These are phyloP conservation scores for Blastomyces parvus DNA, from an alignment of 2,329 filamentous ascomycete genomes.

Conservation along the genomic window DNA sequence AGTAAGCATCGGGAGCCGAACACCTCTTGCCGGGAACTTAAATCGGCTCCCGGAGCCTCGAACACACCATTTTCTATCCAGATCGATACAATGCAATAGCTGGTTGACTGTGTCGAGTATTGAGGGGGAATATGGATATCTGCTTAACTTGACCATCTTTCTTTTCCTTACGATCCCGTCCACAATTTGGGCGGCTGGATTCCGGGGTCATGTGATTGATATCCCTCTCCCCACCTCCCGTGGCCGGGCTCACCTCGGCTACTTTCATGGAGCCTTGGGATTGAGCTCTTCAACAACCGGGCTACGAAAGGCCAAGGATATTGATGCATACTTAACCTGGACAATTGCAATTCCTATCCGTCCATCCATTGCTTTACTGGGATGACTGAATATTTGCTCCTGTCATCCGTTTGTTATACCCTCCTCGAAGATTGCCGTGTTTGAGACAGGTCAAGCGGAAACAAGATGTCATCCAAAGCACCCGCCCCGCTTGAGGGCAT, in stretches of 20 bases:
- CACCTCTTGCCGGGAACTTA: too few species aligned
- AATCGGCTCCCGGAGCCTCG: background rate
- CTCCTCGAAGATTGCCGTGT: background rate
- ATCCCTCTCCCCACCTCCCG: background rate
- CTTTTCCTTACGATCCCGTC: background rate
- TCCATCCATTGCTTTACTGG: background rate
- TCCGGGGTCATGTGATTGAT: constrained; percentile 4
- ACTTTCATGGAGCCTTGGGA: background rate
- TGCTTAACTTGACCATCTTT: background rate
- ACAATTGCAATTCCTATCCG: background rate
- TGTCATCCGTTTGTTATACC: background rate
- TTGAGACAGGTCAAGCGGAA: background rate
- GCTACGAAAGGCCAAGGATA: background rate
- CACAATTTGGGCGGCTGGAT: background rate
- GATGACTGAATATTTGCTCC: background rate
- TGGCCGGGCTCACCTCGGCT: constrained; percentile 1
- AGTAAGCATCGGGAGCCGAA: background rate
- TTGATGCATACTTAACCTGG: background rate
- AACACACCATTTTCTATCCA: background rate
- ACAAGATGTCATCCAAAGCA: constrained; percentile 7
- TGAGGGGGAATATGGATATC: background rate
- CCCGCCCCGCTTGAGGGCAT: constrained; percentile 19
- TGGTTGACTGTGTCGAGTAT: background rate
- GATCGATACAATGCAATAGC: background rate
- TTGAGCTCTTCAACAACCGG: background rate